These are phyloP conservation scores for Hypoxylon sp. DNA, from an alignment of 2,329 filamentous ascomycete species.

Conservation along the genomic window DNA sequence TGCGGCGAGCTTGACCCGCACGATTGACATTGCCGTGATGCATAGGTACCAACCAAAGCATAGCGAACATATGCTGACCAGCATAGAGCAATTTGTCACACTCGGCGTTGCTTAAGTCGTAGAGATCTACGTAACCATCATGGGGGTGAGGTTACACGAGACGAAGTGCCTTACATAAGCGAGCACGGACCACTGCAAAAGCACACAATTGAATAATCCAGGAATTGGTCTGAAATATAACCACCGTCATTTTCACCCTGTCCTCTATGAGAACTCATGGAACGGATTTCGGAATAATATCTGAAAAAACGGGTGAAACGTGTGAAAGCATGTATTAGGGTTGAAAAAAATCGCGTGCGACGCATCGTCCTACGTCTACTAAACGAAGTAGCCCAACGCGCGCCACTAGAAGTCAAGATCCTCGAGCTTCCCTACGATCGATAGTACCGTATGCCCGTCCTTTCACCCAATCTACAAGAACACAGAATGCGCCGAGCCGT, in stretches of 20 bases:
- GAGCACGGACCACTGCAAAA: constrained; percentile 27
- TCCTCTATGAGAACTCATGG: neutral
- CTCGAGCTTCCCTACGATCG: constrained; percentile 15
- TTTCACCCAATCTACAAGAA: constrained; percentile 22
- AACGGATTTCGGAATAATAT: neutral
- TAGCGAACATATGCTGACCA: neutral
- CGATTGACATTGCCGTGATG: neutral
- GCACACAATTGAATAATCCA: constrained; percentile 25
- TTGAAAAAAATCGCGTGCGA: constrained; percentile 26
- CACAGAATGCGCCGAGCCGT: constrained; percentile 47
- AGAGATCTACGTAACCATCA: constrained; percentile 43
- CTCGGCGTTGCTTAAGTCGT: constrained; percentile 16
- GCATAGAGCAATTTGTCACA: neutral
- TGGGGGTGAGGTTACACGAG: constrained; percentile 20
- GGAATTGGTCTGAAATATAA: constrained; percentile 17
- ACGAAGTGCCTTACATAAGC: constrained; percentile 9
- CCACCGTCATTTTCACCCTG: constrained; percentile 9
- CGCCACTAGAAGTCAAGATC: constrained; percentile 8
- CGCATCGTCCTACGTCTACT: constrained; percentile 14
- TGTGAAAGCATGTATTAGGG: constrained; percentile 18
- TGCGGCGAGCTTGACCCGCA: constrained; percentile 2
- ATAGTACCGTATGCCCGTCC: constrained; percentile 16
- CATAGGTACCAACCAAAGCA: neutral
- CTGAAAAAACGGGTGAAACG: neutral
- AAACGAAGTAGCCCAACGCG: constrained; percentile 23